Evolutionary conservation across 1,139 yeast species (phyloP).

Genomic region (Yamadazyma pseudoaaseri): DNA sequence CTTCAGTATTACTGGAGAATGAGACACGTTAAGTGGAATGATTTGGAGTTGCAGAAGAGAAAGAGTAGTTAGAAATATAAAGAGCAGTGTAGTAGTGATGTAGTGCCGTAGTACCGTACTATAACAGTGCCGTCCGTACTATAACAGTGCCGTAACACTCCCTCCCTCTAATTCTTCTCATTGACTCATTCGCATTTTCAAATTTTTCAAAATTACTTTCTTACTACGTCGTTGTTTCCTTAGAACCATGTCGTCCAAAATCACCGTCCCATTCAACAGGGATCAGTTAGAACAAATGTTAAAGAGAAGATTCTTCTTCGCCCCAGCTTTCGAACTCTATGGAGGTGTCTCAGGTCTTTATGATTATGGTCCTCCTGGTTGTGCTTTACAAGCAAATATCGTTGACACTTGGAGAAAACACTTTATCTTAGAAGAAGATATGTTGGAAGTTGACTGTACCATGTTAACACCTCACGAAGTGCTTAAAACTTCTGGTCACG

Average conservation of each 20-base stretch:
- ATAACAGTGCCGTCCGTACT: no score
- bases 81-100: no score
- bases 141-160: no score
- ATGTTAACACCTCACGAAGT: conserved; percentile 98
- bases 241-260: conserved; percentile 28
- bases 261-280: conserved; percentile 60
- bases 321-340: conserved; percentile 95
- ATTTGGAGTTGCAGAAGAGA: conserved; percentile 16
- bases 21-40: conserved; percentile 28
- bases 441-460: conserved; percentile 98
- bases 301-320: conserved; percentile 94
- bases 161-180: no score
- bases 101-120: no score
- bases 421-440: conserved; percentile 94
- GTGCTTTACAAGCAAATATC: conserved; percentile 95
- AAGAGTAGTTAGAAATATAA: background rate
- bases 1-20: conserved; percentile 30
- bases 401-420: conserved; percentile 97
- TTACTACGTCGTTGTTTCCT: background rate
- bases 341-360: conserved; percentile 98
- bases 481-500: conserved; percentile 97
- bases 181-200: no score
- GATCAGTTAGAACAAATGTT: conserved; percentile 87
- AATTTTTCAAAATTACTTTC: background rate
- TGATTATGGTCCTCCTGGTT: conserved; percentile 99